Percentiles rank a stretch among this genome's conserved stretches.
Conservation (phyloP, 2,329 filamentous ascomycete species). For the Nothophaeocryptopus gaeumannii region DNA sequence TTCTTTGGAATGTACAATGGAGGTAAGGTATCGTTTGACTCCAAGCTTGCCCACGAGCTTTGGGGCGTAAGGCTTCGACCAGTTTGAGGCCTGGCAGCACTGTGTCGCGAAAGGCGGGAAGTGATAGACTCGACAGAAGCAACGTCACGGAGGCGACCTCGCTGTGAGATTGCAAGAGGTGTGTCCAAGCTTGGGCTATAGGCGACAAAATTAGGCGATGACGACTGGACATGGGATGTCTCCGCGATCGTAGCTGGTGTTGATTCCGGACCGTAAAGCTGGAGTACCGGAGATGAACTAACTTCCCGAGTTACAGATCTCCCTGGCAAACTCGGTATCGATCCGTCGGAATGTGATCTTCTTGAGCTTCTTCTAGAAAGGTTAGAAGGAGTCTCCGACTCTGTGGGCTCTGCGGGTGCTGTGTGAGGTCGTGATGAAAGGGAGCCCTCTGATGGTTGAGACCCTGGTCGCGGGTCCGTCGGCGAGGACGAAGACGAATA, state of each 20-base stretch:
- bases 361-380: conserved; percentile 12
- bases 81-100: conserved; percentile 18
- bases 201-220: conserved; percentile 33
- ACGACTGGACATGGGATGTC: conserved; percentile 18
- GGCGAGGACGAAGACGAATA: conserved; percentile 21
- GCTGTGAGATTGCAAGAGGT: conserved; percentile 14
- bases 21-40: conserved; percentile 30
- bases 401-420: conserved; percentile 16
- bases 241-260: conserved; percentile 22
- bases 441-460: conserved; percentile 15
- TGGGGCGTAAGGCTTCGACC: conserved; percentile 22
- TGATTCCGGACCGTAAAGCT: conserved; percentile 14
- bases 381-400: conserved; percentile 10
- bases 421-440: conserved; percentile 13
- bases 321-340: conserved; percentile 16
- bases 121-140: conserved; percentile 34
- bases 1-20: conserved; percentile 35
- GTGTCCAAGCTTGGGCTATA: conserved; percentile 23
- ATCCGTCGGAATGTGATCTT: conserved; percentile 19
- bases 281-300: conserved; percentile 15
- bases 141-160: conserved; percentile 12
- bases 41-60: conserved; percentile 27
- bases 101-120: conserved; percentile 26
- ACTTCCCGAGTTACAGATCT: conserved; percentile 17
- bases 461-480: conserved; percentile 16